Conservation (phyloP, 352 stramenopile species). For the Blastocystis sp. region DNA sequence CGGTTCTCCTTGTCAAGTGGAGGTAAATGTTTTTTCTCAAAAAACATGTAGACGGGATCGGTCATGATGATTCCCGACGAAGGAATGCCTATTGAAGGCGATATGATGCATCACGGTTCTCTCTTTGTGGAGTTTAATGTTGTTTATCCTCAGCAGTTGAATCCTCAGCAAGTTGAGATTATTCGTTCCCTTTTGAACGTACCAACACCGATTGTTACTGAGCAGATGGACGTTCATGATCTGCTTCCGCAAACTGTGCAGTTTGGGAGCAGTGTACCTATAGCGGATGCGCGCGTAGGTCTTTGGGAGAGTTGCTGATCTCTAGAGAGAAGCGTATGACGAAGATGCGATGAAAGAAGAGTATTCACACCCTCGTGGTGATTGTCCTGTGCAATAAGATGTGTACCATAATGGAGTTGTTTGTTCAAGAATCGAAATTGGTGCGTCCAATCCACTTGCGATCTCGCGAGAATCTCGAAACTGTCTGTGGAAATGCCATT, state of each 20-base stretch:
- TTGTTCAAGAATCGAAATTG: neutral
- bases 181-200: neutral
- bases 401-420: neutral
- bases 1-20: conserved; percentile 55
- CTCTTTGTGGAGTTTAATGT: conserved; percentile 95
- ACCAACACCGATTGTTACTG: neutral
- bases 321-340: neutral
- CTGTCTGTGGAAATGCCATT: neutral
- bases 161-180: neutral
- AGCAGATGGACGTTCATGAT: neutral
- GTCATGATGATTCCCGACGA: conserved; percentile 72
- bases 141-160: conserved; percentile 81
- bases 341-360: neutral
- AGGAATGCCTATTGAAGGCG: conserved; percentile 92
- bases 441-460: neutral
- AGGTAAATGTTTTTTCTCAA: conserved; percentile 38
- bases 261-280: conserved; percentile 11
- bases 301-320: neutral
- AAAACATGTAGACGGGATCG: conserved; percentile 68
- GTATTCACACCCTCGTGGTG: neutral
- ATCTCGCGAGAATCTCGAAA: conserved; percentile 12
- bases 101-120: conserved; percentile 91
- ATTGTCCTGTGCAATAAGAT: conserved; percentile 21
- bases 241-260: neutral
- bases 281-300: neutral